phyloP scores from a whole-genome alignment of 2,329 filamentous ascomycete genomes.

The Coniochaeta sp. region DNA sequence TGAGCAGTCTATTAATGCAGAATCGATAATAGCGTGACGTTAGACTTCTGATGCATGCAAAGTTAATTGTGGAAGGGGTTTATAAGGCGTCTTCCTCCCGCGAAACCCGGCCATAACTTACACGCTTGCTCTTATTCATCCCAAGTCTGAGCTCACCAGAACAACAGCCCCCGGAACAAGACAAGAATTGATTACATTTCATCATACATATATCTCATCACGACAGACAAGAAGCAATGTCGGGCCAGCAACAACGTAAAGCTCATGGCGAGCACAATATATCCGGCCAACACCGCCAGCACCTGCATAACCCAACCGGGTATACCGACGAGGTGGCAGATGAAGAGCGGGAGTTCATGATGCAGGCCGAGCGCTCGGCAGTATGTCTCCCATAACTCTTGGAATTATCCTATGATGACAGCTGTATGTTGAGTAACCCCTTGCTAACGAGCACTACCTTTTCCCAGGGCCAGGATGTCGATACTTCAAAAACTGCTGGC shows the following conservation, averaged over 20 bases:
- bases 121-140: not conserved
- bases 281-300: not conserved
- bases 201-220: not conserved
- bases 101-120: not conserved
- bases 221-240: not conserved
- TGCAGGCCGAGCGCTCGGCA: not conserved
- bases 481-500: too few relatives aligned
- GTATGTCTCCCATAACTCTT: not conserved
- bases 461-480: too few relatives aligned
- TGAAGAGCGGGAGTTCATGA: constrained; percentile 1
- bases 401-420: too few relatives aligned
- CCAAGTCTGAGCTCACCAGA: not conserved
- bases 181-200: not conserved
- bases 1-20: too few relatives aligned
- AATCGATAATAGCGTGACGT: too few relatives aligned
- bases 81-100: not conserved
- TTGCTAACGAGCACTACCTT: too few relatives aligned
- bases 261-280: not conserved
- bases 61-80: not conserved
- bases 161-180: not conserved
- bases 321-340: constrained; percentile 1
- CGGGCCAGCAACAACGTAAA: not conserved
- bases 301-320: not conserved
- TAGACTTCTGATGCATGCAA: not conserved
- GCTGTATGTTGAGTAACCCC: too few relatives aligned